A percentile compares a stretch with the other conserved stretches of the same genome.
Conservation (phyloP, 2,329 filamentous ascomycete genomes). For the Diaporthe australafricana region DNA sequence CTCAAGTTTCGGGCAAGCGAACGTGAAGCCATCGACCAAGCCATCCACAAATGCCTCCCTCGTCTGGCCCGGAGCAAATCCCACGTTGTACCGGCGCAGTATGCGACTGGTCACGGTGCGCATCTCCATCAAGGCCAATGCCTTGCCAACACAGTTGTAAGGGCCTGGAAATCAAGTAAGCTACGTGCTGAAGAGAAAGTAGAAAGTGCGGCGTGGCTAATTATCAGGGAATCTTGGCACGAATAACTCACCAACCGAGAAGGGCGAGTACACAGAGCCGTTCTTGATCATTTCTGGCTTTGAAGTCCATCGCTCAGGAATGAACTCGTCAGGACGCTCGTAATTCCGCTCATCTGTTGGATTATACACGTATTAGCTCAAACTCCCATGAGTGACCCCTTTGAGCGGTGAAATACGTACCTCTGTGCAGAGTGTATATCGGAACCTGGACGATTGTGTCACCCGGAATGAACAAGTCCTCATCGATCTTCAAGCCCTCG, state of each 20-base stretch:
- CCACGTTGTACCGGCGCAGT: constrained; percentile 25
- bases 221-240: background rate
- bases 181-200: background rate
- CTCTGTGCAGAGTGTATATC: constrained; percentile 30
- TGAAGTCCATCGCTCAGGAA: constrained; percentile 50
- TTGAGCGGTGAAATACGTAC: background rate
- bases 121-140: constrained; percentile 34
- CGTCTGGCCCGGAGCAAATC: constrained; percentile 31
- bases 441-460: constrained; percentile 28
- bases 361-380: background rate
- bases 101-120: constrained; percentile 31
- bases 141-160: constrained; percentile 34
- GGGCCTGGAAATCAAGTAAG: constrained; percentile 21
- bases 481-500: constrained; percentile 23
- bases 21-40: constrained; percentile 33
- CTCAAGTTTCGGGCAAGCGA: constrained; percentile 27
- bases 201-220: background rate
- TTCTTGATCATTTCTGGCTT: constrained; percentile 44
- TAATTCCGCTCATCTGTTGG: constrained; percentile 38
- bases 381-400: rapidly evolving
- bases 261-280: constrained; percentile 33
- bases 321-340: constrained; percentile 42
- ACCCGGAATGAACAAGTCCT: constrained; percentile 29
- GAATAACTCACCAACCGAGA: constrained; percentile 26
- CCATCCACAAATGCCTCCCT: constrained; percentile 21